Conservation (phyloP, 495 filamentous ascomycete species). For the Penicillium cosmopolitanum region DNA sequence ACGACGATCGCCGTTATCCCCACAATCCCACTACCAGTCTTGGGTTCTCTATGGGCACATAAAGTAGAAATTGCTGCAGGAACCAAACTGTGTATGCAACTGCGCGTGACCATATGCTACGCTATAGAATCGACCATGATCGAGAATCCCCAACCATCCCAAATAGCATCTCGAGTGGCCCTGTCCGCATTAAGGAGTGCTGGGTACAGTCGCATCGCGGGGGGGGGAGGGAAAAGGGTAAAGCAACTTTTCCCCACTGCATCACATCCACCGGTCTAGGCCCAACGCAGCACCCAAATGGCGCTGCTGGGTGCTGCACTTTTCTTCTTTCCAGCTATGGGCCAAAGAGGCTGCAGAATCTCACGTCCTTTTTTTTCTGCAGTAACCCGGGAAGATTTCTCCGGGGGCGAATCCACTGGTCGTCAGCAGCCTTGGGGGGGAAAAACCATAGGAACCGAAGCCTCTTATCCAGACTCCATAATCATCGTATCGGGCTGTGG, state of each 20-base stretch:
- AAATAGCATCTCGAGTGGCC: background rate
- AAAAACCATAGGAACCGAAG: background rate
- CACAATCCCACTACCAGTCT: too few species aligned
- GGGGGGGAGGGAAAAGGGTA: background rate
- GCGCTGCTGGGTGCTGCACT: background rate
- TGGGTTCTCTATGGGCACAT: too few species aligned
- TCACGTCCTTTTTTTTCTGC: background rate
- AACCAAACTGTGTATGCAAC: background rate
- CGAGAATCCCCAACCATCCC: background rate
- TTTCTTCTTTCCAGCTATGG: too few species aligned
- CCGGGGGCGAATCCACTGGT: background rate
- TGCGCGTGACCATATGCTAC: background rate
- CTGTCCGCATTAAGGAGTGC: background rate
- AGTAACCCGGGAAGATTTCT: background rate
- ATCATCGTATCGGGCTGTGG: constrained; percentile 24
- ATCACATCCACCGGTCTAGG: background rate
- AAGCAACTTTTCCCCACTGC: constrained; percentile 1
- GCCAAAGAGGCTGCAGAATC: background rate
- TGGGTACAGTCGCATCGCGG: constrained; percentile 1
- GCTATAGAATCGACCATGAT: background rate
- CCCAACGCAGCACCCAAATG: background rate
- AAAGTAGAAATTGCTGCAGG: background rate
- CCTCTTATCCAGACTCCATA: background rate
- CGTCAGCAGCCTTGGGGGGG: background rate
- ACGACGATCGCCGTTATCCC: constrained; percentile 6